Conservation (phyloP, 2,329 filamentous ascomycete genomes). For the Rachicladosporium sp. region DNA sequence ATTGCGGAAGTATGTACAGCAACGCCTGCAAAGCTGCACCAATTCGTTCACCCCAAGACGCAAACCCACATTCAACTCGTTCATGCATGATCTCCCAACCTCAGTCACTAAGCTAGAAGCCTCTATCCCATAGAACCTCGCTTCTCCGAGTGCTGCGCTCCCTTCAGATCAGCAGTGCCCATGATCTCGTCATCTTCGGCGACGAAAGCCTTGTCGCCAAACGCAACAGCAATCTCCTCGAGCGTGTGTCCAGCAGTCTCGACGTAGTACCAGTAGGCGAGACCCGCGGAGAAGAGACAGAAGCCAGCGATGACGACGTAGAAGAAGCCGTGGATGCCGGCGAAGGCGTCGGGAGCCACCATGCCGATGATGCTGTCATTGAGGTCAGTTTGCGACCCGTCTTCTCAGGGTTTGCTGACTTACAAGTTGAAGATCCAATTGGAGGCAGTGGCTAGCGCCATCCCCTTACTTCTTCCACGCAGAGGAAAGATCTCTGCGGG, state of each 20-base stretch:
- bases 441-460: slow-evolving; percentile 64
- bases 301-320: slow-evolving; percentile 32
- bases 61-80: no score
- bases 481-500: slow-evolving; percentile 89
- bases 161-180: slow-evolving; percentile 2
- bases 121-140: no score
- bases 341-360: slow-evolving; percentile 31
- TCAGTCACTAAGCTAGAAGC: no score
- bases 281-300: slow-evolving; percentile 26
- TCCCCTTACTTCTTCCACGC: slow-evolving; percentile 88
- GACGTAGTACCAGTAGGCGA: slow-evolving; percentile 30
- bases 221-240: slow-evolving; percentile 30
- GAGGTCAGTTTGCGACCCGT: slow-evolving; percentile 33
- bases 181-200: slow-evolving; percentile 11
- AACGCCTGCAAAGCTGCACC: no score
- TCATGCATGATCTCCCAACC: no score
- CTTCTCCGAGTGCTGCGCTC: not conserved
- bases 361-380: slow-evolving; percentile 29
- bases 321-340: slow-evolving; percentile 31
- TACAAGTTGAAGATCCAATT: slow-evolving; percentile 33
- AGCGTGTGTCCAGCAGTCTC: slow-evolving; percentile 28
- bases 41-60: no score
- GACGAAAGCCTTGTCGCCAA: slow-evolving; percentile 31
- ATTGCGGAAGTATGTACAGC: no score
- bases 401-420: slow-evolving; percentile 94